Base-by-base conservation (phyloP, 257 asterid genomes). In the Gentiana dahurica region DNA sequence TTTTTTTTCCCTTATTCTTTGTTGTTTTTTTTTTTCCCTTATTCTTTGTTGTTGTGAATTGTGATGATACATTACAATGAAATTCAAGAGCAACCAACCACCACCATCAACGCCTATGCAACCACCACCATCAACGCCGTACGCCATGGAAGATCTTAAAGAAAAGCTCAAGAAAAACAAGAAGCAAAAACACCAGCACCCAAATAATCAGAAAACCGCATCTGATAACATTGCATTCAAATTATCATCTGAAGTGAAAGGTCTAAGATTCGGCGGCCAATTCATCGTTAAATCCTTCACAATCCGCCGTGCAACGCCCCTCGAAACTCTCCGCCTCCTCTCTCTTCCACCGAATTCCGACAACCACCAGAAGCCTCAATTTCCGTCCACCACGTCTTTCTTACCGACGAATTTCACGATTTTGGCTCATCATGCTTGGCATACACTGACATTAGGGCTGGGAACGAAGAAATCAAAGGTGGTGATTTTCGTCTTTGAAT, bases 361-460 rank as follows among this genome's bases (percentile, higher is more conserved):
- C 8, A 66, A 65, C 2, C 59, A 68, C 0, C 68, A 73, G 0
- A 41, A 5, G 2, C 46, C 46, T 10, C 24, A 24, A 24, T 80
- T 92, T 62, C 64, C 87, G n/a, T 92, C 99, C 53, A 75, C 89
- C 59, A 76, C 95, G 50, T 85, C 87, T 0, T 92, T 68, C 68
- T 61, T 92, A 45, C 97, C 99, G 5, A 88, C 95, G 12, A 92
- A 92, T 64, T 92, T 92, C 83, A 92, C 99, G 33, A 92, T 92
- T 68, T 81, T 92, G 34, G 99, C 99, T 0, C 99, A 92, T 74
- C 93, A 82, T 65, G 99, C 99, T 5, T 92, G 99, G 97, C 95
- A 92, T 70, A 92, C 99, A 1, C 82, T 92, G 11, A 88, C 99
- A 0, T 65, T 92, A 2, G 97, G 99, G 39, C 82, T 92, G 0